These are phyloP conservation scores for Prunus fruticosa DNA, from an alignment of 306 rosid genomes.

Conservation along the genomic window DNA sequence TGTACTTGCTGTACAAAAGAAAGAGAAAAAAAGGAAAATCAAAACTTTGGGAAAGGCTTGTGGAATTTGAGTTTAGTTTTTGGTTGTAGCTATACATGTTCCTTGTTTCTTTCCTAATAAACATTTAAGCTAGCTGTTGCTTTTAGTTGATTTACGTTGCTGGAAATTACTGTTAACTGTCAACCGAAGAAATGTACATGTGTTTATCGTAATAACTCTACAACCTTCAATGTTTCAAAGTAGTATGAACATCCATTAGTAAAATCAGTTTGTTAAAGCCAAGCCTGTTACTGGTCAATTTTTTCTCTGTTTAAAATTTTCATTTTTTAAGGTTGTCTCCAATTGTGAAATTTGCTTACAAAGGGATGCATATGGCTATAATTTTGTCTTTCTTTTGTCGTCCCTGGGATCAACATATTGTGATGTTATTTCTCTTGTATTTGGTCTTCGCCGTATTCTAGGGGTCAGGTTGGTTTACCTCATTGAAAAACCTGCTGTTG, in stretches of 20 bases:
- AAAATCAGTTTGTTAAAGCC: not conserved
- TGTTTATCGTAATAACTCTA: not conserved
- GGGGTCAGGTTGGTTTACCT: not conserved
- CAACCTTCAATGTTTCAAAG: not conserved
- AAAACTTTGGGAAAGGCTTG: no score
- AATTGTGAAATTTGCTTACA: not conserved
- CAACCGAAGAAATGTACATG: not conserved
- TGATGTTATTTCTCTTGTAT: not conserved
- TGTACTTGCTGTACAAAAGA: not conserved
- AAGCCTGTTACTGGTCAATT: not conserved
- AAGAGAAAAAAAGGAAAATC: not conserved
- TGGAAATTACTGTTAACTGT: not conserved
- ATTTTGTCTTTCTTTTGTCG: not conserved
- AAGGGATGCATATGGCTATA: not conserved
- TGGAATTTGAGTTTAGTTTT: not conserved
- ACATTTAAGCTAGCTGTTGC: slow-evolving; percentile 6
- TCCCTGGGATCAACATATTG: not conserved
- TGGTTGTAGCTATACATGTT: not conserved
- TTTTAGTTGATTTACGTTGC: not conserved
- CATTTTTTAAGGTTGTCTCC: not conserved
- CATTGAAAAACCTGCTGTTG: not conserved
- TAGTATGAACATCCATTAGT: not conserved
- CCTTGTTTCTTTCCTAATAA: not conserved
- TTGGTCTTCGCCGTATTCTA: not conserved
- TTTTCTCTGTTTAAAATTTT: no score